These are phyloP conservation scores for Avena atlantica DNA, from an alignment of 176 grass and related monocot species.

Conservation along the genomic window DNA sequence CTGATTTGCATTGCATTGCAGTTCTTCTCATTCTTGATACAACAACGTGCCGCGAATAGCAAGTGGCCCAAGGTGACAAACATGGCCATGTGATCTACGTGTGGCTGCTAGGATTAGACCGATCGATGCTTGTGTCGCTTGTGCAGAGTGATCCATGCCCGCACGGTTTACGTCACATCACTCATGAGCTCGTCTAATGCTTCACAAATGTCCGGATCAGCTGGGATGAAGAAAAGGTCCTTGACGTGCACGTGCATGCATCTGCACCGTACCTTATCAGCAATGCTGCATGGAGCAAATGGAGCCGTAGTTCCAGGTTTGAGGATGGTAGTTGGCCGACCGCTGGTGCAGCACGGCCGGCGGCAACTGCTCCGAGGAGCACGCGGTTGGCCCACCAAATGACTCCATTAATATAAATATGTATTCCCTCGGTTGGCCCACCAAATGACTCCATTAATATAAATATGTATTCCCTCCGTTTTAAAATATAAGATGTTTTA, in stretches of 20 bases:
- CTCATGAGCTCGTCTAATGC: too few species aligned
- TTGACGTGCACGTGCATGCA: background rate
- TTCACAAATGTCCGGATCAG: too few species aligned
- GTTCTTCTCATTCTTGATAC: background rate
- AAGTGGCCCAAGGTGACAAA: background rate
- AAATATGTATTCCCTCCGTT: too few species aligned
- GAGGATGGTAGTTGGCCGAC: background rate
- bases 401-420: background rate
- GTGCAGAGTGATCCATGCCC: too few species aligned
- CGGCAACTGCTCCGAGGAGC: background rate
- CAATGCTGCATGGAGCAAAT: conserved; percentile 5
- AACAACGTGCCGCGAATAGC: background rate
- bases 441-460: background rate
- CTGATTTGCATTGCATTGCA: too few species aligned
- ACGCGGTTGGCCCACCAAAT: background rate
- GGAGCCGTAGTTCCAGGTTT: conserved; percentile 10
- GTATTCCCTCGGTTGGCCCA: background rate
- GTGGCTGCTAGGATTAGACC: background rate
- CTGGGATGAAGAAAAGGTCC: too few species aligned
- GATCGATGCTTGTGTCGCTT: too few species aligned
- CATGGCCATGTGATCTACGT: background rate
- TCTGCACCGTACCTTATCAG: background rate
- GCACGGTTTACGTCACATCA: too few species aligned
- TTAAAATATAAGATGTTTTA: too few species aligned
- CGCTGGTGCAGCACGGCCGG: background rate